Evolutionary conservation across 257 asterid species (phyloP).

Genomic region (Datura wrightii): DNA sequence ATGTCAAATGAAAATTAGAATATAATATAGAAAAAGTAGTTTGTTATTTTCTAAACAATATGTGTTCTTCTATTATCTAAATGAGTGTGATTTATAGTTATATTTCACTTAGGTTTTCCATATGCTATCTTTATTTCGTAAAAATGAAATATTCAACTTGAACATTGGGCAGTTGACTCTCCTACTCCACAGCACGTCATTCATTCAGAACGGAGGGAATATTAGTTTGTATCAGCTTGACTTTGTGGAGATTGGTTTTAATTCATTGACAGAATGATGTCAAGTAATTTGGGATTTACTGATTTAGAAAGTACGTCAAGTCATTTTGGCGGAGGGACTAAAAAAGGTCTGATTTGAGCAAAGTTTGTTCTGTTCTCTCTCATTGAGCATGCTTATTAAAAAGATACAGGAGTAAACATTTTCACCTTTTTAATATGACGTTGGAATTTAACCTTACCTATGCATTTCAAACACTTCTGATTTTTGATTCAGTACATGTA

Average conservation of each 20-base stretch:
- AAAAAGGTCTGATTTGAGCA: neutral
- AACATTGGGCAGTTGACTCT: neutral
- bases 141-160: neutral
- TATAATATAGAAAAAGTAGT: neutral
- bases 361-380: neutral
- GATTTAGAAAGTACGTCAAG: neutral
- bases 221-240: neutral
- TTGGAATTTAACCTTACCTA: neutral
- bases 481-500: neutral
- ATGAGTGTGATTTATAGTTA: neutral
- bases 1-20: neutral
- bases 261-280: neutral
- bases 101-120: constrained; percentile 13
- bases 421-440: neutral
- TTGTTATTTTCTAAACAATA: neutral
- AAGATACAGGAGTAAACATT: neutral
- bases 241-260: neutral
- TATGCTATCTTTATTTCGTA: neutral
- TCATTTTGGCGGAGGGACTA: neutral
- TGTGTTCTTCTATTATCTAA: neutral
- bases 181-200: neutral
- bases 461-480: neutral
- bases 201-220: neutral
- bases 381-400: constrained; percentile 4
- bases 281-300: neutral